Evolutionary conservation across 164 flowering plant genomes (phyloP).

Genomic region (Sextonia rubra): DNA sequence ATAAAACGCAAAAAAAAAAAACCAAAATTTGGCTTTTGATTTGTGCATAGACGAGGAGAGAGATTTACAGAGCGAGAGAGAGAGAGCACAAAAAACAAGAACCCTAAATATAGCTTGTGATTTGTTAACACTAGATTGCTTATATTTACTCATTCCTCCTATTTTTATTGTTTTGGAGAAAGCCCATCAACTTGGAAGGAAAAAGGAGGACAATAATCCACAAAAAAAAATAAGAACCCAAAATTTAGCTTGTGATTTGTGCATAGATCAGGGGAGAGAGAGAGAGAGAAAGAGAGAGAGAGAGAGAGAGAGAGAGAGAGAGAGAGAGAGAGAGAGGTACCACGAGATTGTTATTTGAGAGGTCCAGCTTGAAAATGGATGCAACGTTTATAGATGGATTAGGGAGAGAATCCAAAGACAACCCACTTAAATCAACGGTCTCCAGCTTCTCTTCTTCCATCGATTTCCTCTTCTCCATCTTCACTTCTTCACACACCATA

Average conservation of each 20-base stretch:
- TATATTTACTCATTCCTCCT: no score
- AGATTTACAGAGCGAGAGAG: background rate
- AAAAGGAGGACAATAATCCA: no score
- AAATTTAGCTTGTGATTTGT: background rate
- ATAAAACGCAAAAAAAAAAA: no score
- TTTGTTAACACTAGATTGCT: no score
- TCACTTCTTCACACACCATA: constrained; percentile 4
- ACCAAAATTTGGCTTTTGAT: background rate
- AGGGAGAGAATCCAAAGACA: constrained; percentile 57
- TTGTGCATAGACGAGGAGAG: background rate
- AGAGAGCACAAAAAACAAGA: background rate
- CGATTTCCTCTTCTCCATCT: constrained; percentile 9
- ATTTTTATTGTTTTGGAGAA: no score
- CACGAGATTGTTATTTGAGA: constrained; percentile 79
- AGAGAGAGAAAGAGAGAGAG: no score
- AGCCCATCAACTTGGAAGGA: no score
- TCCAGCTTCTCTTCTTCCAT: constrained; percentile 33
- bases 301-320: no score
- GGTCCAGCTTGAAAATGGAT: constrained; percentile 58
- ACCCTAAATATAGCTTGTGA: background rate
- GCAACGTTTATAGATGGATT: constrained; percentile 50
- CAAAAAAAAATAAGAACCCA: background rate
- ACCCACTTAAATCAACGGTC: constrained; percentile 63
- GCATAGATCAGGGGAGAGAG: background rate
- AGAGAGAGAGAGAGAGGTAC: constrained; percentile 24